Evolutionary conservation across 257 asterid species (phyloP), one percentile per base, ranked within the genome.

Genomic region (Nemophila menziesii): DNA sequence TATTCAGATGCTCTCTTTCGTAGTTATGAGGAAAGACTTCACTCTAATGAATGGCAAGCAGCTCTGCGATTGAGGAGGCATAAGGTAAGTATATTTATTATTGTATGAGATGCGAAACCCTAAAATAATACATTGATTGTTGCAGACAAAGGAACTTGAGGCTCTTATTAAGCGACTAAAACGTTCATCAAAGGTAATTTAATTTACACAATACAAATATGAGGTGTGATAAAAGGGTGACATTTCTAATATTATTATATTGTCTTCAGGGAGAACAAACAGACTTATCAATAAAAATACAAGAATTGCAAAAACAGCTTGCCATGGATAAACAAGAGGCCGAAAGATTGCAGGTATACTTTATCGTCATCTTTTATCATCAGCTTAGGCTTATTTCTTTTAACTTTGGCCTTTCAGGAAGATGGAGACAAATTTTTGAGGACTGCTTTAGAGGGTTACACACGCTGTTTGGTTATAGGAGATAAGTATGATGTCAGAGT

Each of bases 1-100:
- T 89, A 89, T 63, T 86, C 98, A 23, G 95, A 89, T 78, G 93
- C 84, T 58, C 92, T 89, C 40, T 89, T 80, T 66, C 98, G 84
- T 57, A 84, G 82, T 63, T 82, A 74, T 52, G 97, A 89, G 43
- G 95, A 89, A 59, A 80, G 98, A 70, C 82, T 89, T 58, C 56
- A 73, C 74, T 89, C 98, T 56, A 80, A 61, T 15, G 98, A 89
- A 58, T 89, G 98, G 95, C 95, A 78, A 64, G 94, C 81, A 53
- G 95, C 95, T 56, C 54, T 74, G 80, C 82, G 80, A 24, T 47
- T 89, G 46, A 74, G 93, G 59, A 81, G 68, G 61, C 92, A 75
- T 64, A 89, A 89, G 94, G 98, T 80, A 62, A 43, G 41, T 27
- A 26, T 12, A 37, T 12, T 18, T 37, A n/a, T 36, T 20, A n/a